A percentile compares a stretch with the other conserved stretches of the same genome.
Conservation (phyloP, 2,329 filamentous ascomycete genomes). For the Lecanosticta acicola region DNA sequence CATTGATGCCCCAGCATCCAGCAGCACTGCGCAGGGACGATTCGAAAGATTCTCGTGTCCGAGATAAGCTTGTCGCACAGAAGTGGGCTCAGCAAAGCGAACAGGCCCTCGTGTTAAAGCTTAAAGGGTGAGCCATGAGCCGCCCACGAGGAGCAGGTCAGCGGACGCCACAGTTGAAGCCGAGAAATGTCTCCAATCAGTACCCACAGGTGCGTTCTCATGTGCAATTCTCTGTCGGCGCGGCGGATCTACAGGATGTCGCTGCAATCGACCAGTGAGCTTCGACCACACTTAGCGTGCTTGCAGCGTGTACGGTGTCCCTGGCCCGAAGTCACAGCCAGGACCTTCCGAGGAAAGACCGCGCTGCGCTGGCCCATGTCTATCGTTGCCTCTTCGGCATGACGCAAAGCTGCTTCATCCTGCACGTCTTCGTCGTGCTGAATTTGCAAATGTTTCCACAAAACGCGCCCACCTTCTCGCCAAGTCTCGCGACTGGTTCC, state of each 20-base stretch:
- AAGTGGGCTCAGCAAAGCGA: neutral
- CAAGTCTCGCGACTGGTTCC: no score
- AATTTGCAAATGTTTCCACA: constrained; percentile 1
- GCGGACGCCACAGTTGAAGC: constrained; percentile 1
- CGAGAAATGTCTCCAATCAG: constrained; percentile 1
- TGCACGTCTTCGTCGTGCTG: constrained; percentile 1
- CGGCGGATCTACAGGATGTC: constrained; percentile 11
- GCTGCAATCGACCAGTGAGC: constrained; percentile 13
- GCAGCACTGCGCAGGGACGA: constrained; percentile 6
- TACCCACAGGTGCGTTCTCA: no score
- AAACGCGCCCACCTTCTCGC: constrained; percentile 6
- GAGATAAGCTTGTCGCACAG: constrained; percentile 10
- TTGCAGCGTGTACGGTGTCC: no score
- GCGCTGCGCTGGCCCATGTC: no score
- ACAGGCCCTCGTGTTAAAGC: constrained; percentile 1
- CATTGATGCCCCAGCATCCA: no score
- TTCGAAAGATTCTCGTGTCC: constrained; percentile 7
- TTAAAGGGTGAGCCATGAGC: constrained; percentile 5
- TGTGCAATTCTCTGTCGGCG: constrained; percentile 1
- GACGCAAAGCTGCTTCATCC: constrained; percentile 3
- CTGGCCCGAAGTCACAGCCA: no score
- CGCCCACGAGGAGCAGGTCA: neutral
- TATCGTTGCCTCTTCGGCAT: constrained; percentile 7
- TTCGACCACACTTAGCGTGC: neutral
- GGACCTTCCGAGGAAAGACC: no score